Evolutionary conservation across 352 stramenopile species (phyloP).

Genomic region (Phytopythium oedochilum): DNA sequence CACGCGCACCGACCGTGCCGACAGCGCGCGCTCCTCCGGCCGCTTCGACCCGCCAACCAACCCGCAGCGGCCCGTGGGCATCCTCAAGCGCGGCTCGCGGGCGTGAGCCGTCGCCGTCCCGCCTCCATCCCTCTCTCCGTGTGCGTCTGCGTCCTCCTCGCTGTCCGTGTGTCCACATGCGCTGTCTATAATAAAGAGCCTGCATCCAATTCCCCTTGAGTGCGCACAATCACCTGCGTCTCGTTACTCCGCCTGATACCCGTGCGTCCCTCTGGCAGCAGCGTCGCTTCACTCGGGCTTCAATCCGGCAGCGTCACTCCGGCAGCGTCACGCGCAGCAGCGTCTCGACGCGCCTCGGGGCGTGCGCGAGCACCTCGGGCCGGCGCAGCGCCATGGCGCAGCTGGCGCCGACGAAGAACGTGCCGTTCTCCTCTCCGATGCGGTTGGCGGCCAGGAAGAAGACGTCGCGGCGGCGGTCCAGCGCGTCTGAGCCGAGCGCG

Average conservation of each 20-base stretch:
- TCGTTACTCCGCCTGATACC: no score
- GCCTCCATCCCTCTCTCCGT: not conserved
- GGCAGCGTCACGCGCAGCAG: conserved; percentile 53
- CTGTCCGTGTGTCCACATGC: not conserved
- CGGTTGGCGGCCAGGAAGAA: conserved; percentile 78
- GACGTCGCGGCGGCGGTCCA: conserved; percentile 48
- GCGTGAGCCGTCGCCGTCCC: not conserved
- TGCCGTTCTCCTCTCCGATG: conserved; percentile 71
- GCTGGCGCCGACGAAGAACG: conserved; percentile 77
- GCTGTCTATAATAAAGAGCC: not conserved
- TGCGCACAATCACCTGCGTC: no score
- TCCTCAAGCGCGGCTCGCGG: conserved; percentile 35
- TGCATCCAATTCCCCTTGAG: no score
- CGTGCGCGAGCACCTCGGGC: conserved; percentile 40
- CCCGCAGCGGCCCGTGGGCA: conserved; percentile 42
- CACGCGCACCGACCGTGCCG: no score
- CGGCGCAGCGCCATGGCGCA: conserved; percentile 65
- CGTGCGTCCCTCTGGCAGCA: no score
- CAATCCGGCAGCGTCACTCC: conserved; percentile 1
- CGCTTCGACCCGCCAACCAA: conserved; percentile 5
- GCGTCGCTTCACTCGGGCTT: no score
- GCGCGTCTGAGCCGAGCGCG: conserved; percentile 26
- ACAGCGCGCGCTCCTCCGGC: conserved; percentile 19
- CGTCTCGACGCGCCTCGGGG: conserved; percentile 47
- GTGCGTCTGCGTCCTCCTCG: not conserved